Conservation (phyloP, 306 rosid species). For the Comarum palustre region DNA sequence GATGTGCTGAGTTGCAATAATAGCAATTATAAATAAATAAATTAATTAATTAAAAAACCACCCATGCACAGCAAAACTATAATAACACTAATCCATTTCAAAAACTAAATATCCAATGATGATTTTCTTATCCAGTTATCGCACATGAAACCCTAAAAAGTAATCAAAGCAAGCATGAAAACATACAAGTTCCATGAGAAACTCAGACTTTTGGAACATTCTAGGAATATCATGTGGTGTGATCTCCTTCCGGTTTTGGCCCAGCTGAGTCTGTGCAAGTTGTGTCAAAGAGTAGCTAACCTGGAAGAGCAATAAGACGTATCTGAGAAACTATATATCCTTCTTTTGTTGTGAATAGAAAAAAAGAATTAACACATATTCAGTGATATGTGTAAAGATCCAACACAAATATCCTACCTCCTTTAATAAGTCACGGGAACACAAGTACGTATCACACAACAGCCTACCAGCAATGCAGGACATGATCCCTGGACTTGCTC, state of each 20-base stretch:
- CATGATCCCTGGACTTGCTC: constrained; percentile 89
- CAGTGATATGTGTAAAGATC: constrained; percentile 15
- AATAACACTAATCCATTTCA: constrained; percentile 2
- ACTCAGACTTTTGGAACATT: constrained; percentile 71
- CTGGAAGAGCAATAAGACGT: constrained; percentile 46
- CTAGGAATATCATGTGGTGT: constrained; percentile 70
- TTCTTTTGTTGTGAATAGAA: background rate
- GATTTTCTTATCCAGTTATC: background rate
- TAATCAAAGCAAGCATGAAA: constrained; percentile 26
- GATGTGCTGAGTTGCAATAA: background rate
- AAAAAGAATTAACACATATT: background rate
- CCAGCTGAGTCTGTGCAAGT: constrained; percentile 85
- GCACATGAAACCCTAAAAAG: constrained; percentile 2
- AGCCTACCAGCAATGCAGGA: constrained; percentile 92
- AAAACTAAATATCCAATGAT: background rate
- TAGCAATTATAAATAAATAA: background rate
- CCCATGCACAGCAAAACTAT: constrained; percentile 1
- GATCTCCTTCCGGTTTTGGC: constrained; percentile 81
- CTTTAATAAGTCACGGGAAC: constrained; percentile 86
- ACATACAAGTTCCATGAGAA: constrained; percentile 75
- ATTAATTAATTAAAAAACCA: too few species aligned
- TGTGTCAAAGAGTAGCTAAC: constrained; percentile 87
- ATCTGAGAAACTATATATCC: background rate
- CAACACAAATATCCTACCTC: constrained; percentile 56
- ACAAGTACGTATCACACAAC: constrained; percentile 84